Evolutionary conservation across 257 asterid species (phyloP).

Genomic region (Solanum pennellii): DNA sequence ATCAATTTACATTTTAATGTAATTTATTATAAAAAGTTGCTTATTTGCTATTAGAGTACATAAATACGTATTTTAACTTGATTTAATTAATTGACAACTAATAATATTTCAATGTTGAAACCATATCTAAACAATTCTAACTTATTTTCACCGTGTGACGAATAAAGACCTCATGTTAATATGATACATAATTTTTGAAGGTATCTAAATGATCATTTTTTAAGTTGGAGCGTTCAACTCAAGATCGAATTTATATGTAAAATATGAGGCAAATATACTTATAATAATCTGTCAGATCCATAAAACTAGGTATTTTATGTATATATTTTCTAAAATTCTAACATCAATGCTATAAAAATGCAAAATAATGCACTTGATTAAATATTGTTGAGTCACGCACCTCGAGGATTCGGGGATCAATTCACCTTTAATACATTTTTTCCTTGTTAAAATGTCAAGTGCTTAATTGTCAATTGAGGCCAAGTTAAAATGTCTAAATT

Average conservation of each 20-base stretch:
- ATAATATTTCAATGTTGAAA: background rate
- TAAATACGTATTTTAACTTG: background rate
- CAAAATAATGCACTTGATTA: no score
- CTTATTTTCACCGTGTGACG: background rate
- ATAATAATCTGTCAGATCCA: no score
- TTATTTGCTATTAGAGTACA: background rate
- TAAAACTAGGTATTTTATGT: no score
- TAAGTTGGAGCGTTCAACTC: background rate
- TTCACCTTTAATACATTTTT: background rate
- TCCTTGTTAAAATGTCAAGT: background rate
- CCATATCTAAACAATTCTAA: background rate
- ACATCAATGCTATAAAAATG: background rate
- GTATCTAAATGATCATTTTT: background rate
- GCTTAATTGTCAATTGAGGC: accelerated
- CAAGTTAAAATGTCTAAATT: background rate
- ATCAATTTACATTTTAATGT: background rate
- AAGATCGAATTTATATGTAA: background rate
- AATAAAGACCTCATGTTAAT: no score
- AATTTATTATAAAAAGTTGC: background rate
- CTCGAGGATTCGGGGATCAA: background rate
- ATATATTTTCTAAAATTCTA: no score
- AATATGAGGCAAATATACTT: background rate
- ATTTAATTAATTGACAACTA: background rate
- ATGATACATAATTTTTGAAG: background rate
- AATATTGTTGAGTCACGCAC: background rate